Base-by-base conservation (phyloP, 2,329 filamentous ascomycete genomes). In the Colletotrichum godetiae region DNA sequence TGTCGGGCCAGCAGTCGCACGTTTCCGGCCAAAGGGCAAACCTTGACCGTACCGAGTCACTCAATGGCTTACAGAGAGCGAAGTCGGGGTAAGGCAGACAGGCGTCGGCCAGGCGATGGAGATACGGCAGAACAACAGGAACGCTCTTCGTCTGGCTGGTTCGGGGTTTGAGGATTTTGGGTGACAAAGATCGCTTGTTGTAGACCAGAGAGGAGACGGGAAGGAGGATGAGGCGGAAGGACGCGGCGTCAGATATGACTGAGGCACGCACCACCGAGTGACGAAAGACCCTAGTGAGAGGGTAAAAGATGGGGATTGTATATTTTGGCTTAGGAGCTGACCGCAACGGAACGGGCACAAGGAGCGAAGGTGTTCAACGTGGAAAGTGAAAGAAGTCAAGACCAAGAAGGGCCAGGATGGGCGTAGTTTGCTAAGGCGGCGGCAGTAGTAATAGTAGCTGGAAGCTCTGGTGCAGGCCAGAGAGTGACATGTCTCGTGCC, bases 401-500 rank as follows among this genome's bases (percentile, higher is more conserved):
- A 42, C 35, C 11, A 52, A 63, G 57, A 56, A 68, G 52, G 62
- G 68, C 42, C 52, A 53, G 37, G 58, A 52, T 61, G 53, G 57
- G 63, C 24, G 49, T 57, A 63, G 72, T 71, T 66, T 73, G 73
- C 29, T 74, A 74, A 74, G 58, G 64, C 72, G 68, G 73, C 70
- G 49, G 61, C 69, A 70, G 61, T 69, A 70, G 74, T 72, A 65
- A 55, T 49, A 66, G 58, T 37, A 64, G 68, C 63, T 63, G 68
- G 63, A 75, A 80, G 79, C 79, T 81, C 80, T 80, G 81, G 79
- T 79, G 80, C 79, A 78, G 79, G 78, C 80, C 83, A 78, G 77
- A 79, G 80, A 77, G 81, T 79, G 82, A 82, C 80, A 77, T 81
- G 80, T 82, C 82, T 84, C 81, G 82, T 84, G 82, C 83, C 84